phyloP scores from a whole-genome alignment of 2,329 filamentous ascomycete genomes.

The Sporothrix brasiliensis region DNA sequence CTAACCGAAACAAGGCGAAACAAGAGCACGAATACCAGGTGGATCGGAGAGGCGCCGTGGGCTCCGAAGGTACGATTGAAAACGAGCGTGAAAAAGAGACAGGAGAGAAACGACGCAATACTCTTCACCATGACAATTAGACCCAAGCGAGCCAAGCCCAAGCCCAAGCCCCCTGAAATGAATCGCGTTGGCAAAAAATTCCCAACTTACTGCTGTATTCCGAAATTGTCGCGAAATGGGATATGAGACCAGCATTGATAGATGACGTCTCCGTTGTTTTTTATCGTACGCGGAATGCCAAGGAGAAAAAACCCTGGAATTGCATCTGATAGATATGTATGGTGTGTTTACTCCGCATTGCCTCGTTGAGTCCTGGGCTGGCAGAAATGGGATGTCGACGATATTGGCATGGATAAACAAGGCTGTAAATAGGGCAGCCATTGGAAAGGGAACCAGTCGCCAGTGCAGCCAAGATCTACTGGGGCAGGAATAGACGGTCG shows the following conservation, averaged over 20 bases:
- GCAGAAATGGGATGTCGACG: not conserved
- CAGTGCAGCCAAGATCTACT: not conserved
- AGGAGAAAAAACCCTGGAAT: not conserved
- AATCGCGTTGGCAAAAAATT: not conserved
- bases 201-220: not conserved
- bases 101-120: not conserved
- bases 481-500: not conserved
- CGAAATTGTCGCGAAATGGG: not conserved
- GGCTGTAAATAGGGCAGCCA: not conserved
- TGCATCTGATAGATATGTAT: too few species aligned
- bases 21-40: not conserved
- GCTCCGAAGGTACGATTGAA: not conserved
- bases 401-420: not conserved
- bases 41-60: conserved; percentile 7
- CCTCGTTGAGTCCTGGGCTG: not conserved
- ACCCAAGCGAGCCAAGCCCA: not conserved
- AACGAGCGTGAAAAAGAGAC: not conserved
- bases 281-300: not conserved
- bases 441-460: not conserved
- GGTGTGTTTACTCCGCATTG: not conserved
- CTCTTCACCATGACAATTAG: not conserved
- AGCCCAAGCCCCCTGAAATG: too few species aligned
- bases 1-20: not conserved
- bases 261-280: not conserved
- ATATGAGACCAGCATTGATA: not conserved